Conservation (phyloP, 2,329 filamentous ascomycete species). For the Colletotrichum sp. region DNA sequence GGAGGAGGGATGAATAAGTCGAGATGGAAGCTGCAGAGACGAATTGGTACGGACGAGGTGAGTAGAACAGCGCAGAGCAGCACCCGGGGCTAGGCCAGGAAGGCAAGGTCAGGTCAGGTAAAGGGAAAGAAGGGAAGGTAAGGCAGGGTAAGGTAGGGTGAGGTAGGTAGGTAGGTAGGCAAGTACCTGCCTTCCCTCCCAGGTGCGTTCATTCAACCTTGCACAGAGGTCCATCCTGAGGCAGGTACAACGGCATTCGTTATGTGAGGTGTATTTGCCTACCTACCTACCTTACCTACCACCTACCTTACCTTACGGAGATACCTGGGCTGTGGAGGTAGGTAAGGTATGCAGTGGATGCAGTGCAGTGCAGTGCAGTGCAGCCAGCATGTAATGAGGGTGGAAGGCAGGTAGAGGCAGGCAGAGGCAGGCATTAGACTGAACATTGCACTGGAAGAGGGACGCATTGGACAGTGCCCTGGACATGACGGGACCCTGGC, state of each 20-base stretch:
- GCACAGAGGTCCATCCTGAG: not conserved
- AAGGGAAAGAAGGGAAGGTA: not conserved
- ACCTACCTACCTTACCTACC: not conserved
- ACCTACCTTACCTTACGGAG: not conserved
- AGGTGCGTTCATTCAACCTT: not conserved
- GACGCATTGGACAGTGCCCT: not conserved
- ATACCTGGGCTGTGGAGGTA: not conserved
- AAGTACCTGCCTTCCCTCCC: not conserved
- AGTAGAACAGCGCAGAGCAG: not conserved
- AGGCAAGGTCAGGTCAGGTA: not conserved
- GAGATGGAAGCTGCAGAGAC: not conserved
- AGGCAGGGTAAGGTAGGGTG: not conserved
- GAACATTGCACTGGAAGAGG: not conserved
- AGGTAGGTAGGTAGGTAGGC: not conserved
- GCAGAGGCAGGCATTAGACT: not conserved
- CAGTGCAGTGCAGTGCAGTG: not conserved
- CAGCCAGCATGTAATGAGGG: not conserved
- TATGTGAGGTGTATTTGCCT: not conserved
- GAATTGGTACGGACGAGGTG: not conserved
- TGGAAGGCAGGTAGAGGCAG: not conserved
- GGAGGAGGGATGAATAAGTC: not conserved
- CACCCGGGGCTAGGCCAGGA: not conserved
- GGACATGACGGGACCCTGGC: not conserved
- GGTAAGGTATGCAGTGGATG: not conserved
- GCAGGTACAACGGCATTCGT: not conserved